Evolutionary conservation across 306 rosid genomes (phyloP), one percentile per base, ranked within the genome.

Genomic region (Cyclanthera cordifolia): DNA sequence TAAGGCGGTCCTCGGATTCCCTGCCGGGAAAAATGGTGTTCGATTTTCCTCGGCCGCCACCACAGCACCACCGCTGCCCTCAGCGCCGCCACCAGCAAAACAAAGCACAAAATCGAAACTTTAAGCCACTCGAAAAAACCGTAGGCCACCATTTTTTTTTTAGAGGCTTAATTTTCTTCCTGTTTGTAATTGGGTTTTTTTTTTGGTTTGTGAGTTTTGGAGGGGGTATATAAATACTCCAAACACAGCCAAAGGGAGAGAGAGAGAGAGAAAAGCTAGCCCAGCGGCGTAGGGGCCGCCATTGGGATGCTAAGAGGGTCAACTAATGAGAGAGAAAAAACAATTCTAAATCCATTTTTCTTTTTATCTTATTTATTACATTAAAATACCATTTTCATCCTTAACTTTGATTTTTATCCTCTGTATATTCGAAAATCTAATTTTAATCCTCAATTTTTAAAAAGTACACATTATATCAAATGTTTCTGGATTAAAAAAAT

Each of bases 1-100:
- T 94, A 94, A n/a, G 97, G 97, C 23, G 99, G 99, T 0, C 99
- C 99, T 85, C 90, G 81, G 61, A 94, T 90, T 39, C 96, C 99
- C 77, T 94, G 99, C 48, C 70, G 84, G 1, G 79, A 75, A 75
- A 94, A 94, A 82, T 94, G 95, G 19, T 27, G 63, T 83, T 90
- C 88, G 23, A 88, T 90, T 71, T 74, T 88, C 27, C 88, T 82
- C 24, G 99, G 99, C 34, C 85, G 82, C 96, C 95, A 88, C 99
- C 99, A 94, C 2, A 94, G 85, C 41, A 85, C 14, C 27, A 88
- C 87, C 5, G 77, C 74, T 21, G 82, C 48, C 65, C 83, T 83
- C 43, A 88, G 43, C 30, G 59, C 53, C 16, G 81, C 51, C 3
- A 86, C 63, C 2, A 80, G 17, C 46, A 75, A 25, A 4, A 78